Evolutionary conservation across 208 protist species (phyloP).

Genomic region (Acanthamoeba royreba): DNA sequence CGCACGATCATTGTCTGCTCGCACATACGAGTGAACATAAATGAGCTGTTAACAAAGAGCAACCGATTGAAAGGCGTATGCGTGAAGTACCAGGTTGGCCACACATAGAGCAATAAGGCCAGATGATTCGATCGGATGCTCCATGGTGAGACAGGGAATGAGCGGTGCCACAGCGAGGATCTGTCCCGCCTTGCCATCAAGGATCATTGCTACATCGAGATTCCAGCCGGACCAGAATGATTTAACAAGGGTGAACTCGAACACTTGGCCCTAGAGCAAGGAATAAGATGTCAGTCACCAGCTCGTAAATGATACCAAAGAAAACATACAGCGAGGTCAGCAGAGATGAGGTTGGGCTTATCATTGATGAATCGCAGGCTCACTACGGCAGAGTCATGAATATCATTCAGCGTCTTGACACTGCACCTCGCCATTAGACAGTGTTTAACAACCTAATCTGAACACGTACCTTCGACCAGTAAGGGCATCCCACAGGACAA

Average conservation of each 20-base stretch:
- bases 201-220: background rate
- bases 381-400: background rate
- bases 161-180: background rate
- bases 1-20: conserved; percentile 27
- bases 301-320: background rate
- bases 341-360: background rate
- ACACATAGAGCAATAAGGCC: background rate
- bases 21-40: no score
- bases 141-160: conserved; percentile 2
- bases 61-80: no score
- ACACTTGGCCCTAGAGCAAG: conserved; percentile 36
- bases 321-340: background rate
- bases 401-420: background rate
- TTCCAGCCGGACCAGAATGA: conserved; percentile 32
- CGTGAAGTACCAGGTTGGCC: background rate
- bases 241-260: background rate
- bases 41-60: no score
- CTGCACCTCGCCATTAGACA: background rate
- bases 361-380: conserved; percentile 15
- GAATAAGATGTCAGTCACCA: no score
- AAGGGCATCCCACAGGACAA: conserved; percentile 13
- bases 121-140: background rate
- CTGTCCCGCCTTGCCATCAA: background rate
- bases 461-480: background rate
- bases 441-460: no score